Evolutionary conservation across 345 rosid genomes (phyloP).

Genomic region (Barbarea vulgaris): DNA sequence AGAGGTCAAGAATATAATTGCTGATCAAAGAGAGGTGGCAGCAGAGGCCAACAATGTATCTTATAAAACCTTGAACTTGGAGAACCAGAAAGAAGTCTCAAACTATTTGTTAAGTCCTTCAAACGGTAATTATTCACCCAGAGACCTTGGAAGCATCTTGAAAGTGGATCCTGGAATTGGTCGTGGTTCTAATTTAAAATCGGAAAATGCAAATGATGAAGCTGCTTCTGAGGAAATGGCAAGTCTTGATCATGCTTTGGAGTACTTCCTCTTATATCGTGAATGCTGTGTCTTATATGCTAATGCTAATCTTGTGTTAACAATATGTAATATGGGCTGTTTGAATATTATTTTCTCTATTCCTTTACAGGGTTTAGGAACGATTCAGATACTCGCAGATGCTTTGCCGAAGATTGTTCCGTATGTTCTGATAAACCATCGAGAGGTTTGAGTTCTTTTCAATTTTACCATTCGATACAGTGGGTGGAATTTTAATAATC

Average conservation of each 20-base stretch:
- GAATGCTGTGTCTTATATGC: slow-evolving; percentile 5
- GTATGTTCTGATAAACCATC: slow-evolving; percentile 93
- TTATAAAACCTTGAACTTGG: slow-evolving; percentile 35
- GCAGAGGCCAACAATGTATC: slow-evolving; percentile 26
- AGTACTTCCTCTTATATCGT: slow-evolving; percentile 25
- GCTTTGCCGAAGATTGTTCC: slow-evolving; percentile 98
- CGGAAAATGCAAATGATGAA: slow-evolving; percentile 49
- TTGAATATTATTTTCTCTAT: slow-evolving; percentile 26
- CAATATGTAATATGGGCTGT: slow-evolving; percentile 13
- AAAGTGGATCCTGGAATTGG: slow-evolving; percentile 53
- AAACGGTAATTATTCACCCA: slow-evolving; percentile 42
- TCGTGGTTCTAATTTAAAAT: slow-evolving; percentile 44
- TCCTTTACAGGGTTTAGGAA: slow-evolving; percentile 72
- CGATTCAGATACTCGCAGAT: slow-evolving; percentile 95
- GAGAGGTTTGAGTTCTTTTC: slow-evolving; percentile 64
- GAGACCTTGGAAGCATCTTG: slow-evolving; percentile 41
- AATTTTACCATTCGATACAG: not conserved
- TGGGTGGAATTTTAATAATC: slow-evolving; percentile 15
- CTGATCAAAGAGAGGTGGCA: slow-evolving; percentile 47
- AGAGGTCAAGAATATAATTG: slow-evolving; percentile 55
- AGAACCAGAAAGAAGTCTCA: slow-evolving; percentile 42
- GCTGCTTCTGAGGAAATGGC: slow-evolving; percentile 58
- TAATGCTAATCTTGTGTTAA: slow-evolving; percentile 16
- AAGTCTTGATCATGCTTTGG: slow-evolving; percentile 46
- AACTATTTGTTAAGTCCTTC: slow-evolving; percentile 41